Conservation (phyloP, 73 alveolate species). For the Loxodes magnus region DNA sequence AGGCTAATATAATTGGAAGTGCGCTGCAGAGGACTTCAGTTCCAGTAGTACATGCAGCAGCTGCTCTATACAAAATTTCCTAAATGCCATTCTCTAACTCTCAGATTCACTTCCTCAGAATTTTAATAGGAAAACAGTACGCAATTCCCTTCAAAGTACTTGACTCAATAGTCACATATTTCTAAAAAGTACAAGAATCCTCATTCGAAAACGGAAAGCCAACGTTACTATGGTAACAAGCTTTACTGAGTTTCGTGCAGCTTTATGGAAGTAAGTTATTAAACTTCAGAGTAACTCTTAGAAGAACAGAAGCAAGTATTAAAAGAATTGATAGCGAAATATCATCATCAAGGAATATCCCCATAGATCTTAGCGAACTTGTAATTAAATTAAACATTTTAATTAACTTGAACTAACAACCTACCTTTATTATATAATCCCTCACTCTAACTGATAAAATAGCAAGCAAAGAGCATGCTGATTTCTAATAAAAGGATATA, state of each 20-base stretch:
- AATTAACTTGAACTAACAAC: too few species aligned
- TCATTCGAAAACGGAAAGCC: constrained; percentile 23
- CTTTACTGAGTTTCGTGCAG: constrained; percentile 46
- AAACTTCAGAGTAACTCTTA: too few species aligned
- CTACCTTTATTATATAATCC: too few species aligned
- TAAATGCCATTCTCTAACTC: background rate
- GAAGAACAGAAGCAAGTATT: too few species aligned
- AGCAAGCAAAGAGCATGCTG: too few species aligned
- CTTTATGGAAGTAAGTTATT: constrained; percentile 19
- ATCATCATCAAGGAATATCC: too few species aligned
- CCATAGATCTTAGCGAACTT: too few species aligned
- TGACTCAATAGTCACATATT: constrained; percentile 58
- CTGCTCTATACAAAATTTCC: constrained; percentile 68
- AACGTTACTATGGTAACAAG: constrained; percentile 84
- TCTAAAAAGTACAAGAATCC: constrained; percentile 54
- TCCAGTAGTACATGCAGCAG: constrained; percentile 80
- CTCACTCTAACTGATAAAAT: too few species aligned
- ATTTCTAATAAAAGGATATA: too few species aligned
- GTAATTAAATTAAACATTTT: too few species aligned
- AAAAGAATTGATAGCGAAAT: too few species aligned
- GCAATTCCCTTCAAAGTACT: constrained; percentile 69
- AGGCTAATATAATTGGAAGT: constrained; percentile 86
- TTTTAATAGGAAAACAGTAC: constrained; percentile 69
- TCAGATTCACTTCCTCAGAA: constrained; percentile 72
- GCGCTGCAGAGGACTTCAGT: constrained; percentile 62